Percentiles rank a stretch among this genome's conserved stretches.
Evolutionary conservation across 2,329 filamentous ascomycete species (phyloP).

Genomic region (Beauveria caledonica): DNA sequence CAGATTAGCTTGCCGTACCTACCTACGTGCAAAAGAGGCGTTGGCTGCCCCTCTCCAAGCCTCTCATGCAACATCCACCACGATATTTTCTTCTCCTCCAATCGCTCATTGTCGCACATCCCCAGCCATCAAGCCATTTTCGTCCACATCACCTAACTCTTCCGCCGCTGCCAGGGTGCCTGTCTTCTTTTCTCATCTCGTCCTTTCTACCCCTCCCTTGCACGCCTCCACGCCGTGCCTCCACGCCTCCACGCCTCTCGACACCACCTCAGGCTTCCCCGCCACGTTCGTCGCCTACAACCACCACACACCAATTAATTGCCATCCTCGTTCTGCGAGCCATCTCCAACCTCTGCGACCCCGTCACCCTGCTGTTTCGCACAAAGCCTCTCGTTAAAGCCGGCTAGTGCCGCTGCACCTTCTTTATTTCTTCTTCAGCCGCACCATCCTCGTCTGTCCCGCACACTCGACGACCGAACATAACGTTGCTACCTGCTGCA

Average conservation of each 20-base stretch:
- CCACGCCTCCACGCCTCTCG: background rate
- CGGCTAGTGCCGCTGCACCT: constrained; percentile 3
- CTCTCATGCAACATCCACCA: background rate
- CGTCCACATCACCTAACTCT: background rate
- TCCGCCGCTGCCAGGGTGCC: background rate
- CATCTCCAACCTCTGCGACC: background rate
- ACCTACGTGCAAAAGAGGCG: too few relatives aligned
- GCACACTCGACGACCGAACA: background rate
- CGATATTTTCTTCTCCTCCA: background rate
- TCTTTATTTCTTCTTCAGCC: constrained; percentile 1
- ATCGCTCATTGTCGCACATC: background rate
- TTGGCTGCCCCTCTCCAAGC: background rate
- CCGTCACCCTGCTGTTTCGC: background rate
- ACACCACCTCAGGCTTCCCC: background rate
- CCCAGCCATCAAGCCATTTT: background rate
- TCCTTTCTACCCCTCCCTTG: background rate
- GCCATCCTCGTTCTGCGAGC: background rate
- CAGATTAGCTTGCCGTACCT: too few relatives aligned
- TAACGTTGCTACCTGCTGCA: background rate
- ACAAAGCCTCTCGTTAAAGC: background rate
- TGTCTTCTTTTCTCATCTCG: background rate
- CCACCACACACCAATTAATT: background rate
- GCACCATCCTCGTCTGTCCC: background rate
- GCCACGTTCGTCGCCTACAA: background rate
- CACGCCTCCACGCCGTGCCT: background rate